Evolutionary conservation across 2,329 filamentous ascomycete species (phyloP), one percentile per base, ranked within the genome.

Genomic region (Exophiala dermatitidis): DNA sequence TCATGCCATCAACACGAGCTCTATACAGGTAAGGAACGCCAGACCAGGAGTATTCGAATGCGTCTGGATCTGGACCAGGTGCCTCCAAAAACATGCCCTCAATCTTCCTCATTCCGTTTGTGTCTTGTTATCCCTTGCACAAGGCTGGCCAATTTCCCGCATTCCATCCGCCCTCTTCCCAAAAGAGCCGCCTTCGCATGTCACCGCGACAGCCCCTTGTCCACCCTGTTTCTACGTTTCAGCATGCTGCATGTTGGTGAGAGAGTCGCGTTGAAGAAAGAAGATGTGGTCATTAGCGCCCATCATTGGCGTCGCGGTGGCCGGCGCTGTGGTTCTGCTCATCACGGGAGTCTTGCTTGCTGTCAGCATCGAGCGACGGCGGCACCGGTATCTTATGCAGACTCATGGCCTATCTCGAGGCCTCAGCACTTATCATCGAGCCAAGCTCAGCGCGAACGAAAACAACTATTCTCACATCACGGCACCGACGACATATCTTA

Each of bases 221-320:
- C 50, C 34, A 51, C 50, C 43, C n/a, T n/a, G n/a, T n/a, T n/a
- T n/a, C n/a, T n/a, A 46, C 48, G 36, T 30, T 54, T 56, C 53
- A 42, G 32, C 29, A 41, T 48, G 47, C 9, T 38, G 28, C 44
- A 37, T 31, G 37, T 41, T 28, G 19, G 3, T 42, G 29, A 48
- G 10, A 4, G 48, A 48, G 30, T 41, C 34, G 38, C 40, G 28
- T 37, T 37, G 44, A 48, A 28, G 31, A 40, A 34, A 10, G 40
- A 59, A 50, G 48, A 62, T 62, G 60, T 60, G 58, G 58, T 50
- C 58, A 9, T 9, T 60, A 51, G 52, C 50, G 46, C 33, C 53
- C 10, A 60, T 62, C 45, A 52, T 60, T 36, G 46, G 38, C 12
- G 53, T 59, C 31, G 58, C 58, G 9, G 53, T 57, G 10, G 54